Base-by-base conservation (phyloP, 176 grass and related monocot species). In the Pontederia crassipes region DNA sequence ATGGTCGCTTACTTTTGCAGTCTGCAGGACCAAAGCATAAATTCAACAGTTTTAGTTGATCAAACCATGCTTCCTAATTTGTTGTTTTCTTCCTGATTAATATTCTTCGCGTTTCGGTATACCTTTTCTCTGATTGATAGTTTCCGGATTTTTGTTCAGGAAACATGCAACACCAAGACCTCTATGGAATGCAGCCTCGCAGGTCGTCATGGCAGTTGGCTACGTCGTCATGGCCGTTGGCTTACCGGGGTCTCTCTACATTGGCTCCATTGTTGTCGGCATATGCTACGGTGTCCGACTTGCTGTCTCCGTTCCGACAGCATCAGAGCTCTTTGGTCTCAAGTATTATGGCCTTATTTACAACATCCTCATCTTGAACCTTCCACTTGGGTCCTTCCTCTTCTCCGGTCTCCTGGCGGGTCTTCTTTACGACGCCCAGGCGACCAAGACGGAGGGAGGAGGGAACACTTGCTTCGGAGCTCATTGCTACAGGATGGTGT, bases 321-420 rank as follows among this genome's bases (percentile, higher is more conserved):
- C 93, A 12, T 98, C 93, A 0, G 93, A 98, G 68, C 81, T 98
- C 11, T 98, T 98, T 58, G 93, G 93, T 8, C 81, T 98, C 49
- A 88, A 92, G 80, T 83, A 98, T 79, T 98, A 98, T 51, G 93
- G 93, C n/a, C 81, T 98, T 67, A 81, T 98, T 57, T 98, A 98
- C 87, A 98, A 98, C 79, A 88, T 98, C 54, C 79, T 98, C 74
- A 98, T 98, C 47, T 82, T 98, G 45, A 98, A 98, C 71, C 81
- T 98, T 28, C 93, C 93, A 1, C 87, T 98, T 0, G 93, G 93
- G 5, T 98, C 93, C 28, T 92, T 98, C 74, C 84, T 98, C 75
- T 98, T 98, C 84, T 98, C 93, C 2, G 93, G 93, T 58, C 87
- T 98, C 10, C 84, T 98, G 8, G 93, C 93, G 0, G 93, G 93